Base-by-base conservation (phyloP, 176 grass and related monocot genomes). In the Areca catechu region DNA sequence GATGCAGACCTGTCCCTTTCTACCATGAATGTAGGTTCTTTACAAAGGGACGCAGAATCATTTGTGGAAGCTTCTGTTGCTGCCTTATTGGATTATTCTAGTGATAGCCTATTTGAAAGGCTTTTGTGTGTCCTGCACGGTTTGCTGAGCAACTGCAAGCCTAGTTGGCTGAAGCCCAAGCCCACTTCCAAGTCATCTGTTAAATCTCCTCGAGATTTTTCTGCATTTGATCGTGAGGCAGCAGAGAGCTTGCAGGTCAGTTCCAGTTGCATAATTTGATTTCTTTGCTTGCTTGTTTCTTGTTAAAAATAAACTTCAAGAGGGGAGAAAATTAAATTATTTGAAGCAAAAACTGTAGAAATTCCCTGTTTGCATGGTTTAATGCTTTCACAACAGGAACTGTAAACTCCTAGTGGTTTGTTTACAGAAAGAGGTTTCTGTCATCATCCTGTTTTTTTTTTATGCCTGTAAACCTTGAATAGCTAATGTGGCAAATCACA, bases 151-250 rank as follows among this genome's bases (percentile, higher is more conserved):
- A 99, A 73, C 60, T 80, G 67, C 51, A 99, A 86, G 61, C 94
- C 94, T 69, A 89, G 94, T 82, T 99, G 94, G 94, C 49, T 99
- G 67, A 99, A 99, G 73, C 72, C n/a, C 58, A 98, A 88, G 67
- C 63, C 79, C 58, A 59, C 68, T 56, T 62, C 63, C 19, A 92
- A 82, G 79, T 85, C 81, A 3, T 53, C 70, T n/a, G 18, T 51
- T 56, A 89, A 84, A 74, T 51, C 67, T 68, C 70, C 69, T 43
- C 61, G 81, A 67, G 84, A 93, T 89, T 78, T 89, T 65, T 60
- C 81, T 18, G 73, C 81, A 47, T 92, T 99, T 81, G 88, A 99
- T 76, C 83, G 51, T 27, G 94, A 99, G 63, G 81, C 76, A 24
- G 79, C 84, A 48, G 74, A 86, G 58, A 71, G 53, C 50, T 77